Conservation (phyloP, 495 filamentous ascomycete genomes). For the Aspergillus biplanus region DNA sequence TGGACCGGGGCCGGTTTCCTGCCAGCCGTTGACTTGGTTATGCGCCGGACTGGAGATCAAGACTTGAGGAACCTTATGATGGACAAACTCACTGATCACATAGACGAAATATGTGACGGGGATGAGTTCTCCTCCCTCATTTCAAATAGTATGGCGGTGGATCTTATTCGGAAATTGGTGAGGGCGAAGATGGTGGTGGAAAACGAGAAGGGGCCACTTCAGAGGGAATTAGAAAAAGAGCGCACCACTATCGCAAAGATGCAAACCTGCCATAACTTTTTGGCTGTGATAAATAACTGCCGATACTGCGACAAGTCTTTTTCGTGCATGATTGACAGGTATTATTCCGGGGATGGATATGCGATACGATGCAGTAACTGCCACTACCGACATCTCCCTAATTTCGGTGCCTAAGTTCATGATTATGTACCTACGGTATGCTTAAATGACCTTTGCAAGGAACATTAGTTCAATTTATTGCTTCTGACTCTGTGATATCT, state of each 20-base stretch:
- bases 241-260: background rate
- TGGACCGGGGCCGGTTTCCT: constrained; percentile 3
- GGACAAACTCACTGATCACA: background rate
- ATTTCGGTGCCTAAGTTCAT: background rate
- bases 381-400: background rate
- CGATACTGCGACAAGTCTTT: background rate
- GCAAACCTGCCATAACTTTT: background rate
- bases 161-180: too few relatives aligned
- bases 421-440: background rate
- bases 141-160: too few relatives aligned
- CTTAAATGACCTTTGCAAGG: too few relatives aligned
- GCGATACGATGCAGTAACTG: background rate
- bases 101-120: background rate
- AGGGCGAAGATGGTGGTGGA: too few relatives aligned
- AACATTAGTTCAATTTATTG: too few relatives aligned
- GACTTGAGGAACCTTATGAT: background rate
- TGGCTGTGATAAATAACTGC: background rate
- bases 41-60: background rate
- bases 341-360: background rate
- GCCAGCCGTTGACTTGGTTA: background rate
- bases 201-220: too few relatives aligned
- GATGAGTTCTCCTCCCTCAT: background rate
- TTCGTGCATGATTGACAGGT: background rate
- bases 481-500: too few relatives aligned
- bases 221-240: too few relatives aligned